These are phyloP conservation scores for Mortierella antarctica DNA, from an alignment of 192 early-diverging fungal species.

Conservation along the genomic window DNA sequence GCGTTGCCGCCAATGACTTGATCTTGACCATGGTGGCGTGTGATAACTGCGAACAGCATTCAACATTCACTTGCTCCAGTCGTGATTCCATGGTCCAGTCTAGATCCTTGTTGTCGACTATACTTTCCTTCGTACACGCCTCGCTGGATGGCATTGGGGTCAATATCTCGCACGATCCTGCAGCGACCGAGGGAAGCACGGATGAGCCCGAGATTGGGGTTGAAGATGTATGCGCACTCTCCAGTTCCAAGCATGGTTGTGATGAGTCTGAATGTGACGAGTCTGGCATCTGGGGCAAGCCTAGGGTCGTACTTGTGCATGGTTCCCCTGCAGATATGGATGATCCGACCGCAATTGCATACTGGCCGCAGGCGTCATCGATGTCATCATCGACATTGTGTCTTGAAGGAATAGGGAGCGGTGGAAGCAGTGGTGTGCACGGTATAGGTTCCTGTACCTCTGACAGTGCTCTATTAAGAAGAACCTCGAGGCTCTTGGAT, in stretches of 20 bases:
- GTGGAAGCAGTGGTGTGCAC: conserved; percentile 20
- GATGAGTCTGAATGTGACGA: no score
- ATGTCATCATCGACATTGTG: not conserved
- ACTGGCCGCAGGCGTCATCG: not conserved
- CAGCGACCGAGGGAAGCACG: no score
- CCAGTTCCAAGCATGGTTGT: no score
- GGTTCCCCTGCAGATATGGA: no score
- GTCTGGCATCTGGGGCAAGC: no score
- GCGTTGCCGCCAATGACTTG: conserved; percentile 10
- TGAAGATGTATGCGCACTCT: no score
- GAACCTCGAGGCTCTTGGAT: conserved; percentile 11
- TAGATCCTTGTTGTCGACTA: not conserved
- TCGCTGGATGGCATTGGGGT: not conserved
- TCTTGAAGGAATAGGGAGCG: conserved; percentile 44
- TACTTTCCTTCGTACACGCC: not conserved
- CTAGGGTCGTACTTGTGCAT: no score
- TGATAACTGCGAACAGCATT: conserved; percentile 30
- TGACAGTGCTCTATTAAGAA: conserved; percentile 1
- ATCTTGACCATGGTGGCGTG: conserved; percentile 28
- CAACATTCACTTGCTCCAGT: conserved; percentile 44
- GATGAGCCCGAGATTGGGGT: no score
- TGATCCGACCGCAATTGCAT: no score
- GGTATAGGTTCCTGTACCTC: not conserved
- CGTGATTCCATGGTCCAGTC: conserved; percentile 29
- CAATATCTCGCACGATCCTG: no score